Conservation (phyloP, 148 eudicot species). For the Camellia sinensis region DNA sequence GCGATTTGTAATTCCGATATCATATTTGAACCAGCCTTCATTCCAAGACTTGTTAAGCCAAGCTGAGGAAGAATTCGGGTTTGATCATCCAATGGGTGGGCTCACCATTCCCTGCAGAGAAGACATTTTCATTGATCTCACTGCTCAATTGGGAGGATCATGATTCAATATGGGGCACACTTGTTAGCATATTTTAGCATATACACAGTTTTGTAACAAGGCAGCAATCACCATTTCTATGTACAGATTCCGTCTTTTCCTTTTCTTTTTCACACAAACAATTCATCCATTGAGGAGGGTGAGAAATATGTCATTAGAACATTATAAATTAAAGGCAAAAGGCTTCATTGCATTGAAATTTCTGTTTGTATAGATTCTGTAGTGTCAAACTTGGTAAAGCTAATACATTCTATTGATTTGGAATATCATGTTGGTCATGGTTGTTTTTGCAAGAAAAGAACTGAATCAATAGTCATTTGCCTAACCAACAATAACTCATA, state of each 20-base stretch:
- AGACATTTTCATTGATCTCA: slow-evolving; percentile 40
- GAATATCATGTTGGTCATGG: too few species aligned
- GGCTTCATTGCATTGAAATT: neutral
- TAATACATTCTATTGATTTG: neutral
- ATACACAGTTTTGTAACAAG: neutral
- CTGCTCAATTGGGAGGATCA: slow-evolving; percentile 10
- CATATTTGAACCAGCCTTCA: slow-evolving; percentile 36
- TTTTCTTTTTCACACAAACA: neutral
- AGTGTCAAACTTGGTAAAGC: neutral
- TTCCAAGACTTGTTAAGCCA: slow-evolving; percentile 32
- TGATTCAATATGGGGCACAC: neutral
- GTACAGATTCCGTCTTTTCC: neutral
- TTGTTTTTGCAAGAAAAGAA: neutral
- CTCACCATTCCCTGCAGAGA: slow-evolving; percentile 59
- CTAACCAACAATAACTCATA: neutral
- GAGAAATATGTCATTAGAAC: neutral
- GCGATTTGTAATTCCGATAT: slow-evolving; percentile 26
- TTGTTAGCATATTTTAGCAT: neutral
- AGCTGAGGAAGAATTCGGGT: slow-evolving; percentile 45
- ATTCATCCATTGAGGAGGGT: neutral
- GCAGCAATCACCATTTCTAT: neutral
- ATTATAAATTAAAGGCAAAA: neutral
- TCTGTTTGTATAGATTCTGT: neutral
- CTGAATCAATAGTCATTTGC: neutral
- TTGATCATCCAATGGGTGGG: slow-evolving; percentile 57